Percentiles rank a stretch among this genome's conserved stretches.
Conservation (phyloP, 1,284 basidiomycete species). For the Pseudozyma sp. region DNA sequence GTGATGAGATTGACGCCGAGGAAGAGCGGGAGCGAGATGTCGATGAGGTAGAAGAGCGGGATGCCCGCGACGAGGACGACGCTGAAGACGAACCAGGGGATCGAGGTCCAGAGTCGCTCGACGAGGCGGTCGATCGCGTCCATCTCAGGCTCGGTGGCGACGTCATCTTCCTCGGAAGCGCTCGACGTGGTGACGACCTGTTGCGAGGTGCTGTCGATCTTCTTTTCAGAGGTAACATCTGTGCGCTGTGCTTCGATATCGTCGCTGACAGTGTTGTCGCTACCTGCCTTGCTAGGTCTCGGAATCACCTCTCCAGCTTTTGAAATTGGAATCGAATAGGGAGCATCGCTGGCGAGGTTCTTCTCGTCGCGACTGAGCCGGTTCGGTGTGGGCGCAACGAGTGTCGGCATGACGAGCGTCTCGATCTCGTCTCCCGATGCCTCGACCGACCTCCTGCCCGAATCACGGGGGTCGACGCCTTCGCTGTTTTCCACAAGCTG, state of each 20-base stretch:
- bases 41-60: constrained; percentile 48
- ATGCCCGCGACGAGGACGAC: constrained; percentile 52
- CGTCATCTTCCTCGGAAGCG: not conserved
- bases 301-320: not conserved
- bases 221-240: not conserved
- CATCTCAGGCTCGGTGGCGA: constrained; percentile 10
- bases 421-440: constrained; percentile 5
- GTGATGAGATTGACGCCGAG: constrained; percentile 56
- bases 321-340: not conserved
- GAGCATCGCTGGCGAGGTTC: not conserved
- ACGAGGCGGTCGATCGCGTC: constrained; percentile 58
- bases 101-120: constrained; percentile 30
- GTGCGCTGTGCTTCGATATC: constrained; percentile 3
- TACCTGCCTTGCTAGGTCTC: constrained; percentile 27
- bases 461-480: not conserved
- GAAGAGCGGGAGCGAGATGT: constrained; percentile 60
- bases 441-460: not conserved
- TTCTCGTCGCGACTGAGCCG: not conserved
- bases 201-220: not conserved
- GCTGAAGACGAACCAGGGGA: constrained; percentile 47
- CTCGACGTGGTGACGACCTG: constrained; percentile 3
- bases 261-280: constrained; percentile 16
- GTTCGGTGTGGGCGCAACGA: constrained; percentile 15
- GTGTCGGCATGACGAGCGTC: constrained; percentile 31
- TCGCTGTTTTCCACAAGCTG: not conserved